Percentiles rank a stretch among this genome's conserved stretches.
These are phyloP conservation scores for Penicillium psychrosexuale DNA, from an alignment of 2,329 filamentous ascomycete species.

Conservation along the genomic window DNA sequence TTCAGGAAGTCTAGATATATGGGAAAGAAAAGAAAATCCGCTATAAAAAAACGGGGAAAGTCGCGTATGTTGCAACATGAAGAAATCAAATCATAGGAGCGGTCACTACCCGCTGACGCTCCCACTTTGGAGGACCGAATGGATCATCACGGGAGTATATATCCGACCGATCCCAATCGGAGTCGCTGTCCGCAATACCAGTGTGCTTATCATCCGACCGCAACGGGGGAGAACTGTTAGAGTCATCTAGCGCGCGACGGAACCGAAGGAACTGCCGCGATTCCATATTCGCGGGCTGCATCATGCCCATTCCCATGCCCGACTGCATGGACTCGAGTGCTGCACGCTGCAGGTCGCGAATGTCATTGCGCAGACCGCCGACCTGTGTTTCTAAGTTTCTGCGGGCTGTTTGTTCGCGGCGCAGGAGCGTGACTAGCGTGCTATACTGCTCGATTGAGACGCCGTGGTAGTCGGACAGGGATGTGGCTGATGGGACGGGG, in stretches of 20 bases:
- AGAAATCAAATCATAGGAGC: slow-evolving; percentile 31
- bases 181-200: slow-evolving; percentile 22
- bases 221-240: slow-evolving; percentile 16
- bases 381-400: slow-evolving; percentile 46
- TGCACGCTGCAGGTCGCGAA: slow-evolving; percentile 35
- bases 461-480: slow-evolving; percentile 31
- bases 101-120: slow-evolving; percentile 25
- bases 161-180: slow-evolving; percentile 25
- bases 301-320: slow-evolving; percentile 17
- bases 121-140: slow-evolving; percentile 28
- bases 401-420: slow-evolving; percentile 47
- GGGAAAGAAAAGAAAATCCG: slow-evolving; percentile 7
- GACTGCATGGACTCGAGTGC: slow-evolving; percentile 32
- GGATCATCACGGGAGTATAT: slow-evolving; percentile 20
- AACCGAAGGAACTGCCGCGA: slow-evolving; percentile 32
- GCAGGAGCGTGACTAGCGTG: slow-evolving; percentile 45
- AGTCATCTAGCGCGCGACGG: slow-evolving; percentile 24
- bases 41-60: slow-evolving; percentile 20
- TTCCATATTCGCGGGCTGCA: slow-evolving; percentile 35
- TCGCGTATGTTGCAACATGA: neutral
- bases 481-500: slow-evolving; percentile 31
- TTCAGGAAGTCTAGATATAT: neutral
- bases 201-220: slow-evolving; percentile 14
- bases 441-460: slow-evolving; percentile 49
- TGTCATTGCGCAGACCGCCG: slow-evolving; percentile 40